Conservation (phyloP, 345 rosid species). For the Linum usitatissimum region DNA sequence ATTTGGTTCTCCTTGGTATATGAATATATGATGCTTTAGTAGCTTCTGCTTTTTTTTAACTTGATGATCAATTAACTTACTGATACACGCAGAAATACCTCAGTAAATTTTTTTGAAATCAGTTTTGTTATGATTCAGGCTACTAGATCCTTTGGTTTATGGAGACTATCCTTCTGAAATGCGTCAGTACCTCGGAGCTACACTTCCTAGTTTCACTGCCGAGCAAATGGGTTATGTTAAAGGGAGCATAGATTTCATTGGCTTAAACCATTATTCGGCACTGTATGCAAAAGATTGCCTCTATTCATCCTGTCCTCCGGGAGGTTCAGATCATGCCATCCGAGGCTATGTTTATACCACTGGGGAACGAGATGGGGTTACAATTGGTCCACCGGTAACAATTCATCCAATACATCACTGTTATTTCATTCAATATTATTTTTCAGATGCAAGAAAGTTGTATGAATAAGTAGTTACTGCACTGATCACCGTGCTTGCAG, state of each 20-base stretch:
- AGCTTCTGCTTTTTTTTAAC: neutral
- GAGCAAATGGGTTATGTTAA: conserved; percentile 24
- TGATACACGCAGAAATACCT: too few relatives aligned
- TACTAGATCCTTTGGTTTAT: conserved; percentile 32
- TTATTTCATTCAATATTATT: neutral
- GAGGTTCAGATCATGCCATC: conserved; percentile 21
- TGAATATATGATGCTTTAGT: conserved; percentile 13
- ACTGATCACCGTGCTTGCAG: conserved; percentile 12
- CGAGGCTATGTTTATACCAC: conserved; percentile 29
- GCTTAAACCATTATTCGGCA: conserved; percentile 32
- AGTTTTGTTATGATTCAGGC: conserved; percentile 13
- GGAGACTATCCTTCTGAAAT: conserved; percentile 41
- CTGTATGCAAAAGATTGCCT: conserved; percentile 40
- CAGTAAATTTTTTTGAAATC: too few relatives aligned
- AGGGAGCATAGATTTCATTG: conserved; percentile 41
- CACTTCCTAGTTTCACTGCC: conserved; percentile 24
- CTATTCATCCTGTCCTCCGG: conserved; percentile 25
- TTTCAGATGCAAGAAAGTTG: neutral
- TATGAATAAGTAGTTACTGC: neutral
- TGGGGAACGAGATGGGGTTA: conserved; percentile 27
- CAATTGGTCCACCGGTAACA: conserved; percentile 26
- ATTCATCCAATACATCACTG: neutral
- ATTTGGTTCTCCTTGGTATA: conserved; percentile 24
- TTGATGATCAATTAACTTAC: neutral
- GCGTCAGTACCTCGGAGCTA: conserved; percentile 25